These are phyloP conservation scores for Suhomyces faveliae DNA, from an alignment of 805 yeast species.

Conservation along the genomic window DNA sequence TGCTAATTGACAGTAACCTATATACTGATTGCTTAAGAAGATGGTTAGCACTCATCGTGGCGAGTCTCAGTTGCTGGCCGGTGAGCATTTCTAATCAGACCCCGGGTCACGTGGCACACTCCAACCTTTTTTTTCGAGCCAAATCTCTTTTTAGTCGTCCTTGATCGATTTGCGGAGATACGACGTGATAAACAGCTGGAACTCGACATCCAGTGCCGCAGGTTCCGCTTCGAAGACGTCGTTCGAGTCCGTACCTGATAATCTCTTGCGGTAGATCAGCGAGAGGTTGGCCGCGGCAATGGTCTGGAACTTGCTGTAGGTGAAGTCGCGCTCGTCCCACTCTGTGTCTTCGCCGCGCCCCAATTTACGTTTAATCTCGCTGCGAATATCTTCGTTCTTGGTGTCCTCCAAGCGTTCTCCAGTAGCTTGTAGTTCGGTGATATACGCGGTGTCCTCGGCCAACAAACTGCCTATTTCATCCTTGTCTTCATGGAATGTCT, in stretches of 20 bases:
- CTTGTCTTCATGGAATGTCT: constrained; percentile 41
- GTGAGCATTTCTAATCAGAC: constrained; percentile 2
- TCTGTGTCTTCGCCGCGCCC: background rate
- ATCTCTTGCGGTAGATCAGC: constrained; percentile 17
- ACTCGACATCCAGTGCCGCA: constrained; percentile 17
- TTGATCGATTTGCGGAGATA: constrained; percentile 32
- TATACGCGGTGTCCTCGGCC: constrained; percentile 33
- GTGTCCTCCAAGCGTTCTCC: constrained; percentile 15
- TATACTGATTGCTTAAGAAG: constrained; percentile 13
- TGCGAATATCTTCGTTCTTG: constrained; percentile 7
- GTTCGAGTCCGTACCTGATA: background rate
- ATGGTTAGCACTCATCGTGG: constrained; percentile 4
- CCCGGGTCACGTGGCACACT: background rate
- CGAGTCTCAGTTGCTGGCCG: constrained; percentile 1
- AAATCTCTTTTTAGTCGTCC: constrained; percentile 14
- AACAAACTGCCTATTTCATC: constrained; percentile 35
- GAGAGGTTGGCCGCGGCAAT: constrained; percentile 21
- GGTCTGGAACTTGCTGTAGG: constrained; percentile 25
- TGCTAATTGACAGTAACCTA: constrained; percentile 25
- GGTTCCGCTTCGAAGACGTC: background rate
- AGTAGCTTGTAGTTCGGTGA: constrained; percentile 24
- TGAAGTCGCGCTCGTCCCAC: constrained; percentile 17
- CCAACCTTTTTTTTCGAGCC: too few relatives aligned
- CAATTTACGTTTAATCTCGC: constrained; percentile 7
- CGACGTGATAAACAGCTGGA: constrained; percentile 24